These are phyloP conservation scores for Globisporangium ultimum DNA, from an alignment of 352 stramenopile genomes.

Conservation along the genomic window DNA sequence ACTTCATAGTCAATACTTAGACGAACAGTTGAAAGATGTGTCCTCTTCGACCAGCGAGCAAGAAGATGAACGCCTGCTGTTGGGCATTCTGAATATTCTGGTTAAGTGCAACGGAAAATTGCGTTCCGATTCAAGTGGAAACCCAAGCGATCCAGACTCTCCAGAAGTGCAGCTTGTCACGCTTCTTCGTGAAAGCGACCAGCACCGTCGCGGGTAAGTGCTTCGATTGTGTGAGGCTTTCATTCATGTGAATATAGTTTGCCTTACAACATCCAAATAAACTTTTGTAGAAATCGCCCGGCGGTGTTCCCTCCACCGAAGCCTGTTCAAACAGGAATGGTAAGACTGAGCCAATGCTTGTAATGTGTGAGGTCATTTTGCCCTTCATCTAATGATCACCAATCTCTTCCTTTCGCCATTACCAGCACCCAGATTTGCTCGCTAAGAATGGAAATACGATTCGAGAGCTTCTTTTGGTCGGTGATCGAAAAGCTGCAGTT, in stretches of 20 bases:
- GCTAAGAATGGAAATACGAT: constrained; percentile 50
- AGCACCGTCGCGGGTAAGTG: constrained; percentile 48
- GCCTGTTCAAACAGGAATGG: constrained; percentile 31
- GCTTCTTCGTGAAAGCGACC: constrained; percentile 66
- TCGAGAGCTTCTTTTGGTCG: constrained; percentile 68
- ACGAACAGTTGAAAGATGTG: constrained; percentile 46
- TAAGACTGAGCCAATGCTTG: constrained; percentile 15
- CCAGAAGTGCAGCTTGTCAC: constrained; percentile 66
- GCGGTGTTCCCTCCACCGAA: constrained; percentile 45
- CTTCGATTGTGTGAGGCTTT: background rate
- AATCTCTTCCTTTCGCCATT: constrained; percentile 10
- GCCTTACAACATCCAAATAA: background rate
- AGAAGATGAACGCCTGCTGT: constrained; percentile 69
- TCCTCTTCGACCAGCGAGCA: constrained; percentile 24
- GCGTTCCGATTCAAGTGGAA: constrained; percentile 41
- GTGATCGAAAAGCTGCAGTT: constrained; percentile 73
- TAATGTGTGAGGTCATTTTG: background rate
- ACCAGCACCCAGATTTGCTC: constrained; percentile 49
- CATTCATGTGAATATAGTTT: background rate
- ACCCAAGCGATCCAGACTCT: constrained; percentile 50
- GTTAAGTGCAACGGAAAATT: constrained; percentile 82
- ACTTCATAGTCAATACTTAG: constrained; percentile 42
- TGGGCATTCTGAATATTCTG: constrained; percentile 65
- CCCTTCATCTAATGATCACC: background rate
- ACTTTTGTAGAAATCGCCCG: constrained; percentile 25